Conservation (phyloP, 331 rosid genomes). For the Rosa hybrid region DNA sequence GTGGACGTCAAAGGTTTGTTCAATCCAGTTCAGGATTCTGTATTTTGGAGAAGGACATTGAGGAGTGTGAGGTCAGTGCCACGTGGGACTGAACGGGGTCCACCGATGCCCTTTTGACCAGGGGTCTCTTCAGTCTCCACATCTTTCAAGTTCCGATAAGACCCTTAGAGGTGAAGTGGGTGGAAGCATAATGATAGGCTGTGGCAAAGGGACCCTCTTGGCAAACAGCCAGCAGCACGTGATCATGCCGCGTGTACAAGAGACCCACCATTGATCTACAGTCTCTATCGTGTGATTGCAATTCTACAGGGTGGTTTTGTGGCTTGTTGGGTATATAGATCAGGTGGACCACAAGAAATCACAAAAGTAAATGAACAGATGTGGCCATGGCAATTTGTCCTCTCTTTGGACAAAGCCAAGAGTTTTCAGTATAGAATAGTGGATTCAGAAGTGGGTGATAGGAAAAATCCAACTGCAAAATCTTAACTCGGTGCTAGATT, state of each 20-base stretch:
- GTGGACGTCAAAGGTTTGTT: constrained; percentile 83
- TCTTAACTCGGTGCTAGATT: not conserved
- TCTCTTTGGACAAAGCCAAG: not conserved
- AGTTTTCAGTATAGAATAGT: not conserved
- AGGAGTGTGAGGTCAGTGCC: constrained; percentile 33
- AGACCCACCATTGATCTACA: not conserved
- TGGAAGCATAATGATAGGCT: constrained; percentile 39
- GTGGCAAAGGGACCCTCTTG: constrained; percentile 20
- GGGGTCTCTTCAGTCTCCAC: constrained; percentile 20
- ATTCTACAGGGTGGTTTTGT: constrained; percentile 1
- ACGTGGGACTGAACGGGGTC: constrained; percentile 39
- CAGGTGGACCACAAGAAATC: not conserved
- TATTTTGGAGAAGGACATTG: constrained; percentile 18
- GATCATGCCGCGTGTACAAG: constrained; percentile 12
- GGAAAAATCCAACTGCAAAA: constrained; percentile 1
- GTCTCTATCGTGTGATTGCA: not conserved
- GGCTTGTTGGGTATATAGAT: constrained; percentile 19
- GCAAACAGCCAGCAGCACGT: not conserved
- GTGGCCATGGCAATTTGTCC: constrained; percentile 4
- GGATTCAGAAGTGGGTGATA: not conserved
- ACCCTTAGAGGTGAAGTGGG: constrained; percentile 49
- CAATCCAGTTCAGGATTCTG: constrained; percentile 39
- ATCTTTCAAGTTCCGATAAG: constrained; percentile 22
- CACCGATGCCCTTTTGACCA: constrained; percentile 58
- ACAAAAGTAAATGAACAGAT: not conserved